Base-by-base conservation (phyloP, 352 stramenopile species). In the Phytopythium helicoides region DNA sequence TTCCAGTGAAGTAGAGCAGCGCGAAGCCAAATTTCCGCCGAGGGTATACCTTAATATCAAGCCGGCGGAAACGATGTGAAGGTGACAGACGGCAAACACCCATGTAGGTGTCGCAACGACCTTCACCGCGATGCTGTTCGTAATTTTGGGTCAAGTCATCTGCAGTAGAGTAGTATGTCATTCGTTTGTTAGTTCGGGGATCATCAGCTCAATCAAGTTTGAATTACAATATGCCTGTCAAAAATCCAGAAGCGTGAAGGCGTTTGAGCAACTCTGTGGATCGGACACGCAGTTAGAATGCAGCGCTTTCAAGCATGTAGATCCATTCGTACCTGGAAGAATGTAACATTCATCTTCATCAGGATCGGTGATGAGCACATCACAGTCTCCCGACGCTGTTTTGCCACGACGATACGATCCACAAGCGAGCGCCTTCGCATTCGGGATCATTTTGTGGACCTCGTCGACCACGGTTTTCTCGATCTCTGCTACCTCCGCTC, bases 1-100 rank as follows among this genome's bases (percentile, higher is more conserved):
- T 96, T 22, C 88, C 87, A 0, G 89, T 97, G 59, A 97, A 97
- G 56, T 97, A 96, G 28, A 97, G 56, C 23, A 95, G 64, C 21
- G 87, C 87, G 56, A 92, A 94, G 3, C 83, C 76, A 47, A 91
- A 94, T 28, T 71, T 86, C 1, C 75, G 66, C 2, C 82, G 79
- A 34, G 85, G 84, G 49, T 95, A 96, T 35, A 95, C 73, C 57
- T 94, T 96, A 61, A 96, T 86, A 34, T 96, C 84, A 10, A 96
- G 44, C 1, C 87, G 80, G 4, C 87, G 85, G 60, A 82, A 69
- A 2, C 64, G 74, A 14, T 81, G 61, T 22, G 19, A 16, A 2
- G 31, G 33, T 3, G 64, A 68, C 25, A 94, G 55, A 14, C 56
- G 80, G 22, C 83, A 95, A 10, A 95, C 82, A 14, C 87, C 87